These are phyloP conservation scores for Acrodontium crateriforme DNA, from an alignment of 2,329 filamentous ascomycete species.

Conservation along the genomic window DNA sequence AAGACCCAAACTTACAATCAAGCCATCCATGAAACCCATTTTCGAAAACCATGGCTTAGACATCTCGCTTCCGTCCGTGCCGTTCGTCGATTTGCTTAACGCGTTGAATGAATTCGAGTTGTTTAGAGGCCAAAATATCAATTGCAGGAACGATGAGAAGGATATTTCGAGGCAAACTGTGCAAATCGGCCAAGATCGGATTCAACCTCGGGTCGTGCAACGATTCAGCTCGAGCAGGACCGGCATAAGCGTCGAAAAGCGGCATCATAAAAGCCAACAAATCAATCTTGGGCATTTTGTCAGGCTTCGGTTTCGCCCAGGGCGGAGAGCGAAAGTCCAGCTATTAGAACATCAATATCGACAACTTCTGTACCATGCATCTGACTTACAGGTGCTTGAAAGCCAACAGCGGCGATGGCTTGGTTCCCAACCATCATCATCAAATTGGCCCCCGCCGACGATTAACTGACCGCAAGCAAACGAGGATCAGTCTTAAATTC, in stretches of 20 bases:
- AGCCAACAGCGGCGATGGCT: constrained; percentile 26
- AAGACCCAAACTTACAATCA: no score
- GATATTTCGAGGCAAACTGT: constrained; percentile 26
- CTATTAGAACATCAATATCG: background rate
- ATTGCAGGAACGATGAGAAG: constrained; percentile 28
- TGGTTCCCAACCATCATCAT: constrained; percentile 23
- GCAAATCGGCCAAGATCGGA: constrained; percentile 22
- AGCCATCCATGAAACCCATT: no score
- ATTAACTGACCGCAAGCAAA: constrained; percentile 31
- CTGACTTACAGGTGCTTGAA: constrained; percentile 26
- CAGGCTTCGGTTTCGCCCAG: constrained; percentile 27
- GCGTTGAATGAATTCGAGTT: constrained; percentile 26
- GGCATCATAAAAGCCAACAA: constrained; percentile 26
- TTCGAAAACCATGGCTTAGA: no score
- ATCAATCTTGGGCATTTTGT: constrained; percentile 24
- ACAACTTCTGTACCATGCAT: background rate
- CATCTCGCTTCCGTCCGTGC: no score
- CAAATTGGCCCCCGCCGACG: constrained; percentile 33
- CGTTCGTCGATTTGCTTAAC: constrained; percentile 15
- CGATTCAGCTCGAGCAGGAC: constrained; percentile 16
- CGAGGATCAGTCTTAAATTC: constrained; percentile 26
- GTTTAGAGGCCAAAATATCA: constrained; percentile 31
- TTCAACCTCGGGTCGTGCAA: no score
- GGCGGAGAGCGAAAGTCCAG: constrained; percentile 28
- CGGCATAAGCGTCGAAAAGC: constrained; percentile 33